Percentiles rank a stretch among this genome's conserved stretches.
Conservation (phyloP, 2,329 filamentous ascomycete genomes). For the Allantophomopsis lycopodina region DNA sequence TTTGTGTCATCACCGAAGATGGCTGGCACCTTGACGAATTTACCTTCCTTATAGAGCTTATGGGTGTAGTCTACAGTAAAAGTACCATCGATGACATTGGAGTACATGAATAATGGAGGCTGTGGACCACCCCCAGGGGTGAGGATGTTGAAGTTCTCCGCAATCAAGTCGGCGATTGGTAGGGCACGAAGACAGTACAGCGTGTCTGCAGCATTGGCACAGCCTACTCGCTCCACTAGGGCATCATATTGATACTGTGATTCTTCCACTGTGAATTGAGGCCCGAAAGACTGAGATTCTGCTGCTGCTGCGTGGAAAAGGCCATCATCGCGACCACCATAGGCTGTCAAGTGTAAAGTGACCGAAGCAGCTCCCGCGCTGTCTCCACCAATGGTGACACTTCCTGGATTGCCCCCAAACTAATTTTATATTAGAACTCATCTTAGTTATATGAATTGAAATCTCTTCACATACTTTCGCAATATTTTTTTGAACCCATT, state of each 20-base stretch:
- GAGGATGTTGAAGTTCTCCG: conserved; percentile 26
- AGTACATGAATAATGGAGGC: conserved; percentile 35
- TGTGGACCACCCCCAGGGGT: conserved; percentile 16
- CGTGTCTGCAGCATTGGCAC: conserved; percentile 20
- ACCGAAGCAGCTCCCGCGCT: conserved; percentile 56
- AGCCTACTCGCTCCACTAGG: conserved; percentile 28
- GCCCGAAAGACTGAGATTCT: conserved; percentile 36
- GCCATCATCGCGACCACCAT: conserved; percentile 30
- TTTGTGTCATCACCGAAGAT: conserved; percentile 46
- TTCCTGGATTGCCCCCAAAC: conserved; percentile 57
- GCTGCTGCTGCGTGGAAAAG: conserved; percentile 37
- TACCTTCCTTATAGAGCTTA: conserved; percentile 28
- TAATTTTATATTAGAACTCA: conserved; percentile 12
- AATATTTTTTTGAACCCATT: conserved; percentile 59
- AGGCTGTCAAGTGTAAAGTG: conserved; percentile 46
- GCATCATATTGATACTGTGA: conserved; percentile 38
- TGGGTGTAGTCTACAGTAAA: conserved; percentile 36
- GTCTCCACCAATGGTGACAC: conserved; percentile 55
- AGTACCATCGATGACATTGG: conserved; percentile 38
- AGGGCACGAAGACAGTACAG: conserved; percentile 31
- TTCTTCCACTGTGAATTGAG: conserved; percentile 28
- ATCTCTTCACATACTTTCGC: conserved; percentile 18
- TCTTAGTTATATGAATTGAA: neutral
- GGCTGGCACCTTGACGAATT: conserved; percentile 37
- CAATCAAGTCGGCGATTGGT: conserved; percentile 25